phyloP scores from a whole-genome alignment of 148 eudicot genomes.

The Hydrangea macrophylla region DNA sequence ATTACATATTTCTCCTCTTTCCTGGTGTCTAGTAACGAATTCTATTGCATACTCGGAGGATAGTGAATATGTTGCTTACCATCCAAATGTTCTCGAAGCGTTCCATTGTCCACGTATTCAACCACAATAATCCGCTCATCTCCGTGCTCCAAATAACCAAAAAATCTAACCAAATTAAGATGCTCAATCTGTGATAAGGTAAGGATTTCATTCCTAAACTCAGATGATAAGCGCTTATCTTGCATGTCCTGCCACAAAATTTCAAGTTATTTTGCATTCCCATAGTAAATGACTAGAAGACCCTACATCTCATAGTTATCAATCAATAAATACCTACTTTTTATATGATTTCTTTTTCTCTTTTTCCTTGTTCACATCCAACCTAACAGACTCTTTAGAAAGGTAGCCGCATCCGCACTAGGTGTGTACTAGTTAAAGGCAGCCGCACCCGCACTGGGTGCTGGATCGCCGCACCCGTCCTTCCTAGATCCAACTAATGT shows the following conservation, averaged over 20 bases:
- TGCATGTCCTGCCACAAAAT: constrained; percentile 32
- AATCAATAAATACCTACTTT: background rate
- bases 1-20: background rate
- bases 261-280: constrained; percentile 13
- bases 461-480: too few relatives aligned
- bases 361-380: background rate
- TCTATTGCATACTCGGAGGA: background rate
- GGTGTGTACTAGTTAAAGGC: too few relatives aligned
- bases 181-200: constrained; percentile 70
- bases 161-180: constrained; percentile 57
- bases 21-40: background rate
- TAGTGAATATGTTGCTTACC: constrained; percentile 28
- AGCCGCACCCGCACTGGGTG: too few relatives aligned
- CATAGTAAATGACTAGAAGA: background rate
- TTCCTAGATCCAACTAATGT: too few relatives aligned
- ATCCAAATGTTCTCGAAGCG: constrained; percentile 64
- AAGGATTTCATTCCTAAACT: constrained; percentile 64
- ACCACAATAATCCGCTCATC: constrained; percentile 59
- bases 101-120: constrained; percentile 74
- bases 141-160: constrained; percentile 61
- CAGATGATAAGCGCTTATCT: constrained; percentile 30
- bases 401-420: too few relatives aligned
- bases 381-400: too few relatives aligned
- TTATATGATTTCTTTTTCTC: background rate
- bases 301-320: background rate